Evolutionary conservation across 306 rosid species (phyloP), one percentile per base, ranked within the genome.

Genomic region (cucumber (Cucumis sativus)): DNA sequence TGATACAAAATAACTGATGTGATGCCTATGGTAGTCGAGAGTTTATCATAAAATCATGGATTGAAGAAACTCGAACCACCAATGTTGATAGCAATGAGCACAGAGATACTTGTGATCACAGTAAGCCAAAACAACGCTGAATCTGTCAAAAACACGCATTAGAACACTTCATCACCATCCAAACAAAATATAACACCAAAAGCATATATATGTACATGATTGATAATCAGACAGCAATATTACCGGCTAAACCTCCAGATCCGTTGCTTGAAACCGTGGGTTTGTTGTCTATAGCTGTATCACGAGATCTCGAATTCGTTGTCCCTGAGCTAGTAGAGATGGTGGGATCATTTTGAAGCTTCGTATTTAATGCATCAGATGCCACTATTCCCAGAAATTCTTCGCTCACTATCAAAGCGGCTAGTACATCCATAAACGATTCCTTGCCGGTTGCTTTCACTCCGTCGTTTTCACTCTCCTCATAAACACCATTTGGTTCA

Each of bases 341-440:
- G 21, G 84, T 75, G 83, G 70, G 79, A 83, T 89, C 91, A 70
- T 88, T 89, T 28, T 15, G 82, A 84, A 51, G 64, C 85, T 86
- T 96, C 64, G 80, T 59, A 78, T 74, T 79, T 57, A 93, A 89
- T 1, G 91, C 66, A 73, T 96, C 99, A 23, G 97, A 91, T 54
- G 99, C 91, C 72, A 96, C 98, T 76, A 96, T 96, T 64, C 99
- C 98, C 87, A 83, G 93, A 84, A 96, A 96, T 82, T 96, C 98
- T 86, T 96, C 99, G 6, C 99, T 96, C 65, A 92, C 97, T 74
- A 96, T 91, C 71, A 96, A 83, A 71, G 99, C 99, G 10, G 98
- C 99, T 72, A 96, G 87, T 83, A 90, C 92, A 71, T 96, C 93
- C 98, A 96, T 96, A 81, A 96, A 96, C 49, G 99, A 84, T 69